Evolutionary conservation across 441 rosid species (phyloP).

Genomic region (Theobroma grandiflorum): DNA sequence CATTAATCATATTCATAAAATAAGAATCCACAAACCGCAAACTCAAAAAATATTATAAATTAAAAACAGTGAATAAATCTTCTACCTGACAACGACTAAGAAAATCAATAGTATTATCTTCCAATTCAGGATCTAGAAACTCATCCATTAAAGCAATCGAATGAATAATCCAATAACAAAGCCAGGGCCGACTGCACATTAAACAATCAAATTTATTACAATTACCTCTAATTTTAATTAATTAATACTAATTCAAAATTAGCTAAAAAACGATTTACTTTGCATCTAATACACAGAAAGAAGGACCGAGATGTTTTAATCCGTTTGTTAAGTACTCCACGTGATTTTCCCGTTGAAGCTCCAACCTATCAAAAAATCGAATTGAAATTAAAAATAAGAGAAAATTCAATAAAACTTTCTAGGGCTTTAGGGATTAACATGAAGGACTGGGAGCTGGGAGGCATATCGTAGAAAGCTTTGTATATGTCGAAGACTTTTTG

Average conservation of each 20-base stretch:
- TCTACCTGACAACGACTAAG: conserved; percentile 83
- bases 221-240: not conserved
- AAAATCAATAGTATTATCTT: conserved; percentile 63
- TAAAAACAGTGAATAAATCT: not conserved
- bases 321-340: conserved; percentile 71
- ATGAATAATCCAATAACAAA: conserved; percentile 95
- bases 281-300: conserved; percentile 77
- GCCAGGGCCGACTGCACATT: conserved; percentile 84
- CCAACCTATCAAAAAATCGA: conserved; percentile 48
- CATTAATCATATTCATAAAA: not conserved
- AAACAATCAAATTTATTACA: not conserved
- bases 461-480: conserved; percentile 53
- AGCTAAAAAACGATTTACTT: conserved; percentile 46
- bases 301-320: conserved; percentile 61
- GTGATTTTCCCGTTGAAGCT: conserved; percentile 80
- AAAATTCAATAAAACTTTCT: not conserved
- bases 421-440: conserved; percentile 41
- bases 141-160: conserved; percentile 86
- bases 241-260: not conserved
- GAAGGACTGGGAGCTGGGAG: conserved; percentile 50
- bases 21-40: not conserved
- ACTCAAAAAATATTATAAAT: not conserved
- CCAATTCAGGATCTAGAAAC: conserved; percentile 47
- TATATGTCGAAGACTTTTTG: conserved; percentile 61
- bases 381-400: not conserved